A percentile compares a stretch with the other conserved stretches of the same genome.
Evolutionary conservation across 148 eudicot species (phyloP).

Genomic region (Rhododendron williamsianum): DNA sequence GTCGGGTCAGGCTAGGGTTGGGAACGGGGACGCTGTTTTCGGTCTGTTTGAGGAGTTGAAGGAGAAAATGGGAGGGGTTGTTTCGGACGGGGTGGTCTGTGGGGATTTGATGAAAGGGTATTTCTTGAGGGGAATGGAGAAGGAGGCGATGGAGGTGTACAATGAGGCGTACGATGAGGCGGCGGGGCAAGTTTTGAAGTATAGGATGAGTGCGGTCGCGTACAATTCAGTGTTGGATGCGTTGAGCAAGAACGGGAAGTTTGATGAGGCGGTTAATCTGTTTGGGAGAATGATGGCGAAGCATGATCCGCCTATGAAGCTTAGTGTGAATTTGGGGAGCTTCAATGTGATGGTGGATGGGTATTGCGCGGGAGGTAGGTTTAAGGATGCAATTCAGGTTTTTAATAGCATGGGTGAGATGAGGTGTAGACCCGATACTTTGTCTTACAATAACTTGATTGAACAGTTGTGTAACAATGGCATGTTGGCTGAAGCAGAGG

Average conservation of each 20-base stretch:
- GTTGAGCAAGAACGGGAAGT: slow-evolving; percentile 67
- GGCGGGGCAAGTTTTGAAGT: neutral
- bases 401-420: slow-evolving; percentile 81
- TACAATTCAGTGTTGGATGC: slow-evolving; percentile 73
- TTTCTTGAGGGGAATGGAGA: slow-evolving; percentile 70
- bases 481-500: slow-evolving; percentile 69
- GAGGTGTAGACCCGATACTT: slow-evolving; percentile 66
- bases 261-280: slow-evolving; percentile 65
- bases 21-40: slow-evolving; percentile 56
- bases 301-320: slow-evolving; percentile 64
- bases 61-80: slow-evolving; percentile 57
- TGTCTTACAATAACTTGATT: slow-evolving; percentile 77
- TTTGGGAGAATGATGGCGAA: slow-evolving; percentile 65
- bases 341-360: slow-evolving; percentile 86
- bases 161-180: slow-evolving; percentile 17
- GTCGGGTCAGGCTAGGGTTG: slow-evolving; percentile 56
- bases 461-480: slow-evolving; percentile 63
- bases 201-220: slow-evolving; percentile 69
- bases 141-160: slow-evolving; percentile 67
- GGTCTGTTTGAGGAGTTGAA: slow-evolving; percentile 67
- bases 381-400: slow-evolving; percentile 63
- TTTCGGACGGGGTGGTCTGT: slow-evolving; percentile 57
- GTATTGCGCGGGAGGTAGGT: slow-evolving; percentile 60
- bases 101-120: slow-evolving; percentile 81
- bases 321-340: slow-evolving; percentile 77